Conservation (phyloP, 106 monocot species). For the Ottelia alismoides region DNA sequence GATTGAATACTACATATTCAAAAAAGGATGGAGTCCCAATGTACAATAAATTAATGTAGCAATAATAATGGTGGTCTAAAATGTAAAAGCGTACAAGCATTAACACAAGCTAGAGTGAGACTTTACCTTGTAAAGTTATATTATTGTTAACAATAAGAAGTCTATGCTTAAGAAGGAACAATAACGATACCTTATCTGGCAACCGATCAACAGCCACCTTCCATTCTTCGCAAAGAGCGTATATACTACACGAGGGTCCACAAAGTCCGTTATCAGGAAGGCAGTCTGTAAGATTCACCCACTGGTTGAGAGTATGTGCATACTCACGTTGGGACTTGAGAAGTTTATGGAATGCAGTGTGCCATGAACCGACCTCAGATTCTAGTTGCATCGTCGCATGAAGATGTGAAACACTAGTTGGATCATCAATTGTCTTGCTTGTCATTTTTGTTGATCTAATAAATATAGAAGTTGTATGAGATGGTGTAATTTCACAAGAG, state of each 20-base stretch:
- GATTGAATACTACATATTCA: too few species aligned
- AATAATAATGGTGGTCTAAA: too few species aligned
- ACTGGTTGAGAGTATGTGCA: conserved; percentile 49
- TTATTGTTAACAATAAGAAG: too few species aligned
- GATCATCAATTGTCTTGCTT: conserved; percentile 52
- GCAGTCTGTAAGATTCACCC: conserved; percentile 79
- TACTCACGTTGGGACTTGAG: conserved; percentile 58
- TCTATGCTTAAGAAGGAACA: too few species aligned
- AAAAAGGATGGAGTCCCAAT: too few species aligned
- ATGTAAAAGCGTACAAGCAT: too few species aligned
- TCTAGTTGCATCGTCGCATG: conserved; percentile 69
- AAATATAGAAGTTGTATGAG: too few species aligned
- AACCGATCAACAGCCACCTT: conserved; percentile 42
- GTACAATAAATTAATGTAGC: too few species aligned
- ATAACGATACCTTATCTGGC: conserved; percentile 85
- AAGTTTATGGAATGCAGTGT: conserved; percentile 51
- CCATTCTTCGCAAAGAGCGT: conserved; percentile 54
- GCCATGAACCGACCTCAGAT: conserved; percentile 60
- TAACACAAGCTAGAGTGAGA: too few species aligned
- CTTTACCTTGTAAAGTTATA: too few species aligned
- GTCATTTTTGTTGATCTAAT: too few species aligned
- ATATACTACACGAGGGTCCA: conserved; percentile 28
- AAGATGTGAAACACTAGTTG: conserved; percentile 53
- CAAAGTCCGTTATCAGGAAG: conserved; percentile 31
- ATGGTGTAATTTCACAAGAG: too few species aligned